phyloP scores from a whole-genome alignment of 2,329 filamentous ascomycete species.

The Arachnomyces sp. region DNA sequence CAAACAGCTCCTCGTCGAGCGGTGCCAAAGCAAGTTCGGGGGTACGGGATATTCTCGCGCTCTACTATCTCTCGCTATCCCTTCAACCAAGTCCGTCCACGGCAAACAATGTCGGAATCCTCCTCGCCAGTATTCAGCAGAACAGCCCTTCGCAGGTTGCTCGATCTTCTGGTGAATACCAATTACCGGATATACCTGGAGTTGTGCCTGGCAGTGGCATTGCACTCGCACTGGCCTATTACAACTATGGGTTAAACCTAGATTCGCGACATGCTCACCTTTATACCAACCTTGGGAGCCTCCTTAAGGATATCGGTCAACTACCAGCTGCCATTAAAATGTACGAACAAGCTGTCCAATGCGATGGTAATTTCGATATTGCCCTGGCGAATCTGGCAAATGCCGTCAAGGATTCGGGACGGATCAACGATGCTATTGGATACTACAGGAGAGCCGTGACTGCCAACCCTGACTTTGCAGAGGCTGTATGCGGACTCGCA shows the following conservation, averaged over 20 bases:
- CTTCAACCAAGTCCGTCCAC: constrained; percentile 94
- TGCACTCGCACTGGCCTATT: constrained; percentile 81
- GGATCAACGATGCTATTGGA: constrained; percentile 79
- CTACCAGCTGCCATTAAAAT: constrained; percentile 85
- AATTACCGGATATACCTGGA: constrained; percentile 57
- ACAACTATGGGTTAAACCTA: constrained; percentile 83
- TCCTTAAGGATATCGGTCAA: constrained; percentile 93
- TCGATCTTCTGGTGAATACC: constrained; percentile 27
- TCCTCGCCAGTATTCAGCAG: constrained; percentile 91
- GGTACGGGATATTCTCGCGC: constrained; percentile 82
- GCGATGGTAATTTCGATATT: constrained; percentile 93
- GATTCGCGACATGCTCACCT: constrained; percentile 88
- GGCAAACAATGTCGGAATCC: constrained; percentile 94
- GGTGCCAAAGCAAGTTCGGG: constrained; percentile 58
- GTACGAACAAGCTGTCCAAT: constrained; percentile 91
- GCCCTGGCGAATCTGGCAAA: constrained; percentile 94
- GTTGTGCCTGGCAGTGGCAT: constrained; percentile 79
- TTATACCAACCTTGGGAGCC: constrained; percentile 89
- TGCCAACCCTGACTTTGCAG: constrained; percentile 91
- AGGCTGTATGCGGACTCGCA: constrained; percentile 90
- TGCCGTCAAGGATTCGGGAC: constrained; percentile 91
- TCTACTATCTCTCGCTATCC: constrained; percentile 92
- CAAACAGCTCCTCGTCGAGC: constrained; percentile 55
- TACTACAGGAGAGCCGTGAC: constrained; percentile 87
- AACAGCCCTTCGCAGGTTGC: constrained; percentile 36